Evolutionary conservation across 2,329 filamentous ascomycete species (phyloP).

Genomic region (Pseudogymnoascus verrucosus): DNA sequence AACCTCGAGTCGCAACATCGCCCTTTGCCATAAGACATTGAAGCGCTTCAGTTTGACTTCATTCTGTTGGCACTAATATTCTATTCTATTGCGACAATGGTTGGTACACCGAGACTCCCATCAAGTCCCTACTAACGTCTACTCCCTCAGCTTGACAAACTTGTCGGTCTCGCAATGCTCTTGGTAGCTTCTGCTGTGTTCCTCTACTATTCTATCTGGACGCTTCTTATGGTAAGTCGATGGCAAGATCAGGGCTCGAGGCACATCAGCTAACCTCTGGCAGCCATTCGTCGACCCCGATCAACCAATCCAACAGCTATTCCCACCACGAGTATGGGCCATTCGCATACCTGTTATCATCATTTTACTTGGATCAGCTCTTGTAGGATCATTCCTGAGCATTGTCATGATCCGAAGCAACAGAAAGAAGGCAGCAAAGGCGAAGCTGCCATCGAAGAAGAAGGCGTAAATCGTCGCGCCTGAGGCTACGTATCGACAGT

Average conservation of each 20-base stretch:
- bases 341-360: slow-evolving; percentile 98
- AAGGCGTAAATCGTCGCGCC: slow-evolving; percentile 52
- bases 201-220: slow-evolving; percentile 96
- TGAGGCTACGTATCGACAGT: not conserved
- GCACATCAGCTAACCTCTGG: slow-evolving; percentile 13
- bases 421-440: slow-evolving; percentile 93
- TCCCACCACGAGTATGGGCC: slow-evolving; percentile 96
- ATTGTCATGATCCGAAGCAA: slow-evolving; percentile 99
- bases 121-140: not conserved
- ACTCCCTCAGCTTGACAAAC: slow-evolving; percentile 71
- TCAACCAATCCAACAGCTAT: slow-evolving; percentile 88
- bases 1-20: not conserved
- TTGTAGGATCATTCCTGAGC: slow-evolving; percentile 91
- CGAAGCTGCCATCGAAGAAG: slow-evolving; percentile 74
- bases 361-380: slow-evolving; percentile 80
- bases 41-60: slow-evolving; percentile 1
- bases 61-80: not conserved
- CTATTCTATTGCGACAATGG: slow-evolving; percentile 26
- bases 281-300: slow-evolving; percentile 96
- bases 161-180: slow-evolving; percentile 69
- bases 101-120: slow-evolving; percentile 13
- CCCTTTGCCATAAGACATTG: not conserved
- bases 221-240: slow-evolving; percentile 76
- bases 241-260: slow-evolving; percentile 55
- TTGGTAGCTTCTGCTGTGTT: slow-evolving; percentile 65